Conservation (phyloP, 257 asterid species). For the Nicotiana benthamiana region DNA sequence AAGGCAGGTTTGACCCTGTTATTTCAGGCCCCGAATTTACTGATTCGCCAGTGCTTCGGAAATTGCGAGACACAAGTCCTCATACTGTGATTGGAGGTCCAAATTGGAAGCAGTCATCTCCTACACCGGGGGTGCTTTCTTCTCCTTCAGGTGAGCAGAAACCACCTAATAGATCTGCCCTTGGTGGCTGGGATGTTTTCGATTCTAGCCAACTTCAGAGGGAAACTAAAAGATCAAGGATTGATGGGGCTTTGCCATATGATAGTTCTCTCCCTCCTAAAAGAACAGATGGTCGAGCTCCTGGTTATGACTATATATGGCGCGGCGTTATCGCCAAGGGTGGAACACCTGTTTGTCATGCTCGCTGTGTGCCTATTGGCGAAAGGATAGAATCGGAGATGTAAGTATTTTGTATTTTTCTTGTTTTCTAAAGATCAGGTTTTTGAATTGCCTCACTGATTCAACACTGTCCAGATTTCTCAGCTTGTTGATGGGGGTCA, state of each 20-base stretch:
- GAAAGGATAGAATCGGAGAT: conserved; percentile 56
- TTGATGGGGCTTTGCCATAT: conserved; percentile 29
- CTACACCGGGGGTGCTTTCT: conserved; percentile 51
- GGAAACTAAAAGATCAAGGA: conserved; percentile 80
- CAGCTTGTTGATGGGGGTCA: not conserved
- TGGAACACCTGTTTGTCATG: conserved; percentile 85
- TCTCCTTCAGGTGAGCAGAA: conserved; percentile 49
- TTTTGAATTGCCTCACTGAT: not conserved
- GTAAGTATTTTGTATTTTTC: conserved; percentile 42
- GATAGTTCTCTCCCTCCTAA: conserved; percentile 34
- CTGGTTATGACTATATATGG: conserved; percentile 69
- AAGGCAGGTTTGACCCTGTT: conserved; percentile 43
- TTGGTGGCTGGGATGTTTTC: conserved; percentile 62
- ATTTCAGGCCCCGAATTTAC: conserved; percentile 36
- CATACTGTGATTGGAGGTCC: conserved; percentile 49
- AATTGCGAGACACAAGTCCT: conserved; percentile 42
- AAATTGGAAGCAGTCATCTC: conserved; percentile 74
- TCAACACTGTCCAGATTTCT: not conserved
- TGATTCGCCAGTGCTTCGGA: conserved; percentile 33
- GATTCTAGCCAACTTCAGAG: conserved; percentile 61
- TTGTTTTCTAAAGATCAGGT: not conserved
- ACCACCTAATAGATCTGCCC: conserved; percentile 36
- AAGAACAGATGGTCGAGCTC: conserved; percentile 31
- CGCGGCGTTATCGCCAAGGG: conserved; percentile 91
- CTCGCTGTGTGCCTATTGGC: conserved; percentile 86